These are phyloP conservation scores for Venturia aucupariae DNA, from an alignment of 2,329 filamentous ascomycete genomes.

Conservation along the genomic window DNA sequence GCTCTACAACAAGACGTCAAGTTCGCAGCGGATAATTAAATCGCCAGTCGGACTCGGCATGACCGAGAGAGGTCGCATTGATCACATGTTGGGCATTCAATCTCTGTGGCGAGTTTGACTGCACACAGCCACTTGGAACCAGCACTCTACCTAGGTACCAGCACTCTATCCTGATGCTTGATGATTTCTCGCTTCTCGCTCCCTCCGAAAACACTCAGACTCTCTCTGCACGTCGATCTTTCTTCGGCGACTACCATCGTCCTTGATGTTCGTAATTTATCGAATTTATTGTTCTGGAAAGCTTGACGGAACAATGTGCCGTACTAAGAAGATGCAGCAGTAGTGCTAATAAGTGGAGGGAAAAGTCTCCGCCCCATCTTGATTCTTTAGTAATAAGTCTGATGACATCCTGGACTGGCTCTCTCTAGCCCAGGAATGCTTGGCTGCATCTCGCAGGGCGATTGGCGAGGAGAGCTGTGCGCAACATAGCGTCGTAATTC, in stretches of 20 bases:
- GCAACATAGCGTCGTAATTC: neutral
- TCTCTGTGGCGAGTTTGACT: neutral
- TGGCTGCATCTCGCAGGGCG: neutral
- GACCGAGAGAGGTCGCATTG: too few relatives aligned
- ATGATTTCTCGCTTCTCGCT: neutral
- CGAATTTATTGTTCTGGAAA: constrained; percentile 2
- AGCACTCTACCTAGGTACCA: neutral
- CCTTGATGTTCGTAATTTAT: neutral
- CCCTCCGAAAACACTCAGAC: neutral
- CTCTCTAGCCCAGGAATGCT: neutral
- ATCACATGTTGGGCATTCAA: neutral
- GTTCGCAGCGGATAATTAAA: neutral
- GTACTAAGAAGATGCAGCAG: neutral
- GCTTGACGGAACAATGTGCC: neutral
- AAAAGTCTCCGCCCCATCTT: neutral
- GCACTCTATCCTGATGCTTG: neutral
- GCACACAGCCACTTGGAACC: constrained; percentile 2
- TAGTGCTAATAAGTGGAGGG: too few relatives aligned
- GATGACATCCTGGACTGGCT: neutral
- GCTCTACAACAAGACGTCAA: neutral
- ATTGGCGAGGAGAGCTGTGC: constrained; percentile 1
- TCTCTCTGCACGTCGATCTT: neutral
- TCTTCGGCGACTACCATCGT: neutral
- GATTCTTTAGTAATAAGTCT: too few relatives aligned
- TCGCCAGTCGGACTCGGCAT: too few relatives aligned